Conservation (phyloP, 179 eudicot species). For the Beta lomatogona region DNA sequence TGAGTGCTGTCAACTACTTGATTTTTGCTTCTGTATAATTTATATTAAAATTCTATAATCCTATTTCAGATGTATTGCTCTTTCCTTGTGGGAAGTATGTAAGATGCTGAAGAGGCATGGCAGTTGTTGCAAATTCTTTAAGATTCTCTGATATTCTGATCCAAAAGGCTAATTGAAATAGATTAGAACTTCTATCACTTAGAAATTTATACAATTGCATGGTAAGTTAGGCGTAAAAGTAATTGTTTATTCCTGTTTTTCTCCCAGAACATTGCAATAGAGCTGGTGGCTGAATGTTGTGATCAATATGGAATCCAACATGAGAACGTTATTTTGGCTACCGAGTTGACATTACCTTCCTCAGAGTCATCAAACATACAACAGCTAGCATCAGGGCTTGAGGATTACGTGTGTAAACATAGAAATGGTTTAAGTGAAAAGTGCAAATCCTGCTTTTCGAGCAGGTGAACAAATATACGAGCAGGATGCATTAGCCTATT, state of each 20-base stretch:
- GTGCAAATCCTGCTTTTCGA: conserved; percentile 66
- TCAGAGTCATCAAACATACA: conserved; percentile 48
- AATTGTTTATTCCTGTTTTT: conserved; percentile 1
- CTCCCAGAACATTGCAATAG: conserved; percentile 68
- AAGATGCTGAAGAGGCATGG: too few species aligned
- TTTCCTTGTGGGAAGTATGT: too few species aligned
- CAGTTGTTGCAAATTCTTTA: too few species aligned
- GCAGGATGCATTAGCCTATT: neutral
- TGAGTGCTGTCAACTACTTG: neutral
- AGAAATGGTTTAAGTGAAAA: conserved; percentile 42
- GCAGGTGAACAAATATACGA: conserved; percentile 43
- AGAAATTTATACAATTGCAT: neutral
- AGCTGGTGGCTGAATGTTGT: conserved; percentile 52
- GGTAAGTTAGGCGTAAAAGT: neutral
- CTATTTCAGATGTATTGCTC: too few species aligned
- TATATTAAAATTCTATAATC: too few species aligned
- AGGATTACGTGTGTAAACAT: conserved; percentile 71
- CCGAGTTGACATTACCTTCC: conserved; percentile 38
- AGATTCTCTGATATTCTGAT: too few species aligned
- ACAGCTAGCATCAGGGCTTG: conserved; percentile 58
- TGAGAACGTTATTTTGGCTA: conserved; percentile 44
- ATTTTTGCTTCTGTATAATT: too few species aligned
- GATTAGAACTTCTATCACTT: neutral
- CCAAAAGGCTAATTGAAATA: too few species aligned
- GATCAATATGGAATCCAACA: conserved; percentile 40